Percentiles rank a stretch among this genome's conserved stretches.
phyloP scores from a whole-genome alignment of 768 basidiomycete species.

The Agrocybe chaxingu region DNA sequence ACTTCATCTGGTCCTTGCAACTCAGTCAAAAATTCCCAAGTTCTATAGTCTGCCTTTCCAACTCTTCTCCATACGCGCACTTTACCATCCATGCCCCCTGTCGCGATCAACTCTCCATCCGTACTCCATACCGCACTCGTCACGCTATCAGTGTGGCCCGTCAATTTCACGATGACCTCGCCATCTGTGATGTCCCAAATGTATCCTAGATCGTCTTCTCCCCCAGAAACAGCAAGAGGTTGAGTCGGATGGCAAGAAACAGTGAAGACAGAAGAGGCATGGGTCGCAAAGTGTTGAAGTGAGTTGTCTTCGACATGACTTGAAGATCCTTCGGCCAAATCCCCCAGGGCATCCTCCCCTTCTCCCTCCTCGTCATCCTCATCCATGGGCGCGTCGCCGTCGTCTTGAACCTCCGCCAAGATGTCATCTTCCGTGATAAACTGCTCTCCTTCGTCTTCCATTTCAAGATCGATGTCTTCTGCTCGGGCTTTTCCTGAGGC shows the following conservation, averaged over 20 bases:
- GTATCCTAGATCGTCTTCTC: constrained; percentile 93
- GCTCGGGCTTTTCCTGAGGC: constrained; percentile 29
- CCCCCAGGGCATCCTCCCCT: constrained; percentile 35
- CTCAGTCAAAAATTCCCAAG: constrained; percentile 94
- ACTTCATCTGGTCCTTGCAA: constrained; percentile 95
- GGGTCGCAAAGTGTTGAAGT: constrained; percentile 64
- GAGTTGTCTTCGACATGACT: constrained; percentile 54
- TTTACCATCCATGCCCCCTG: constrained; percentile 97
- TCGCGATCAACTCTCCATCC: constrained; percentile 92
- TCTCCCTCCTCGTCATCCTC: constrained; percentile 60
- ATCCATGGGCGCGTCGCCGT: constrained; percentile 70
- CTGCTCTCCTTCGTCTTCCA: constrained; percentile 50
- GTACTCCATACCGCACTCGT: constrained; percentile 72
- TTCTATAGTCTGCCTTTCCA: constrained; percentile 65
- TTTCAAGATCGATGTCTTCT: constrained; percentile 38
- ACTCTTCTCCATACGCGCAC: constrained; percentile 90
- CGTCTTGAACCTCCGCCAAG: constrained; percentile 58
- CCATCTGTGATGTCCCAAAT: constrained; percentile 88
- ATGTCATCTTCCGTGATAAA: constrained; percentile 70
- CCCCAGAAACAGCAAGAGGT: constrained; percentile 86
- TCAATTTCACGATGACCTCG: constrained; percentile 76
- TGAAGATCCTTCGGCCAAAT: constrained; percentile 39
- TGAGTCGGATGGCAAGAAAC: constrained; percentile 81
- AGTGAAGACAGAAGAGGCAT: constrained; percentile 78
- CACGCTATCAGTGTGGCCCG: constrained; percentile 93